Percentiles rank a stretch among this genome's conserved stretches.
Conservation (phyloP, 1,139 yeast species). For the Geotrichum klebahnii region DNA sequence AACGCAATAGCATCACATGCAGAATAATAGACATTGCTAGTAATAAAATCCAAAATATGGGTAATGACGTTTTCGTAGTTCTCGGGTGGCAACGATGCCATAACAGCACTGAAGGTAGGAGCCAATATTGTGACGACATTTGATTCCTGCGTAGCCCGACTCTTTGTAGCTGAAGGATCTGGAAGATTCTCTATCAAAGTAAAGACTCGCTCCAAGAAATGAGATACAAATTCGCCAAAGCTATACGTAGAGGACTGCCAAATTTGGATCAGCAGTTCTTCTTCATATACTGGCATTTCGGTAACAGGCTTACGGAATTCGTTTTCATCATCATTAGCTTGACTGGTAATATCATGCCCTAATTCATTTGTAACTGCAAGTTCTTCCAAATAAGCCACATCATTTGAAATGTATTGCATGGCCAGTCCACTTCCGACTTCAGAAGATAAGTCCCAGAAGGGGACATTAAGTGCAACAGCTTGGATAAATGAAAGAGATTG, state of each 20-base stretch:
- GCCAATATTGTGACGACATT: conserved; percentile 56
- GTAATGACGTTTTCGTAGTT: conserved; percentile 53
- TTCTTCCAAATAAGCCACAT: conserved; percentile 37
- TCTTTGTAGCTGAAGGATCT: conserved; percentile 31
- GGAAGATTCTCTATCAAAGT: conserved; percentile 73
- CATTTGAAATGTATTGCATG: conserved; percentile 61
- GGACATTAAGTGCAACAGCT: conserved; percentile 67
- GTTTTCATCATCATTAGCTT: conserved; percentile 23
- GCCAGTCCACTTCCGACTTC: conserved; percentile 51
- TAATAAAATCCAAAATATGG: conserved; percentile 53
- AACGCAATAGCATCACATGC: conserved; percentile 67
- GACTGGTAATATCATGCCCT: conserved; percentile 4
- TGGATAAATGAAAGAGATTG: conserved; percentile 68
- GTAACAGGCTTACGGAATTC: conserved; percentile 23
- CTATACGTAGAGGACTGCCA: conserved; percentile 70
- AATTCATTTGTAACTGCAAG: conserved; percentile 12
- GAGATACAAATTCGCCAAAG: conserved; percentile 58
- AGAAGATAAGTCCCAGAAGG: conserved; percentile 46
- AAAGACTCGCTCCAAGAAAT: conserved; percentile 59
- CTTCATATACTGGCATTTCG: conserved; percentile 39
- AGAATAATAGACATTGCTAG: conserved; percentile 58
- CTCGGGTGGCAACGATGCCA: conserved; percentile 68
- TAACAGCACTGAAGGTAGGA: conserved; percentile 60
- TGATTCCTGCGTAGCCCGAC: conserved; percentile 37
- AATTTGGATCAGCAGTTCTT: conserved; percentile 51